Base-by-base conservation (phyloP, 2,329 filamentous ascomycete genomes). In the Rhynchosporium secalis region DNA sequence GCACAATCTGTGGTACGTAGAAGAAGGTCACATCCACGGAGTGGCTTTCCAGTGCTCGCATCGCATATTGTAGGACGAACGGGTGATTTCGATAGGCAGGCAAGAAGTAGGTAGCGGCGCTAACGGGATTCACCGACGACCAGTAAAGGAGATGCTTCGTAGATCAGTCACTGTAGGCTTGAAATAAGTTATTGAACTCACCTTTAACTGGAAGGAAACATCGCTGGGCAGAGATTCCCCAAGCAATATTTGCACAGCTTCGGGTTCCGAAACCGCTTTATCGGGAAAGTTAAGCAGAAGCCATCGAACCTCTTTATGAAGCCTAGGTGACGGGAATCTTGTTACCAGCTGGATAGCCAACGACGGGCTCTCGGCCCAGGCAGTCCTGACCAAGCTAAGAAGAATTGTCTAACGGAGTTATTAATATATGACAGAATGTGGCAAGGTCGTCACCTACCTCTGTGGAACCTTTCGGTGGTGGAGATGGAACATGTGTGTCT, bases 1-100 rank as follows among this genome's bases (percentile, higher is more conserved):
- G 95, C 13, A 99, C 95, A 70, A 99, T 96, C 74, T 99, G 95
- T 6, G 96, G 95, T 2, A 99, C 95, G 73, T 97, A 98, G 77
- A 98, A 99, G 81, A 99, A 99, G 0, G 94, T 96, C 26, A 98
- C 87, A 73, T 98, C 95, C n/a, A 97, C 88, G 0, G 92, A 89
- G 72, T 99, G 95, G 69, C 90, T 93, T 74, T 99, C 95, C 54
- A 99, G 77, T 3, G 95, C 91, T 71, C 93, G 86, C 88, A 99
- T 96, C 1, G 95, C 95, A 75, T 98, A 99, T 75, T 99, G 96
- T 45, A 98, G 86, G 58, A 99, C 83, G 76, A 93, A 96, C 0
- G 96, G 91, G 72, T 99, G 89, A 71, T 96, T 94, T 46, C 88
- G 87, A 75, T 96, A 99, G 0, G 89, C 87, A 0, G 96, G 96